Evolutionary conservation across 495 filamentous ascomycete species (phyloP).

Genomic region (Neurospora hispaniola): DNA sequence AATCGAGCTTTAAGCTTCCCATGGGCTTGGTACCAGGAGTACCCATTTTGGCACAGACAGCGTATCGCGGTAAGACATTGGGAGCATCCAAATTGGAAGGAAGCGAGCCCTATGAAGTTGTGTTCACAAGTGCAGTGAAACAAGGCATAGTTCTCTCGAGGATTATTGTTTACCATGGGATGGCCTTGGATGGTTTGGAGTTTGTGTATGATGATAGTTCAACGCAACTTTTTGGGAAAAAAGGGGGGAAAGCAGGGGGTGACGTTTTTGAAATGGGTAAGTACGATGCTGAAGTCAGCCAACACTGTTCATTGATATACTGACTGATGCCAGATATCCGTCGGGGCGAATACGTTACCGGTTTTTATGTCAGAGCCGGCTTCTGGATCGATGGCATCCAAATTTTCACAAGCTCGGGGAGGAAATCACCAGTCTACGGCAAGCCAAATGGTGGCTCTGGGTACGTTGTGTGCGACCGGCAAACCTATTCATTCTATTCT

Average conservation of each 20-base stretch:
- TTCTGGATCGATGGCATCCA: conserved; percentile 86
- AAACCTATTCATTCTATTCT: not conserved
- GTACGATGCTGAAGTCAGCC: conserved; percentile 12
- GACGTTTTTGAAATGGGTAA: conserved; percentile 68
- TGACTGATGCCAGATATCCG: conserved; percentile 52
- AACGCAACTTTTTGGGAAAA: conserved; percentile 81
- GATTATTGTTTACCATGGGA: conserved; percentile 69
- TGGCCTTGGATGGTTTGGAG: conserved; percentile 75
- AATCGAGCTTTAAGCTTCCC: conserved; percentile 56
- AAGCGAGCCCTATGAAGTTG: conserved; percentile 58
- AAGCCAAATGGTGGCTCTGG: conserved; percentile 70
- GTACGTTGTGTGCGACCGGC: conserved; percentile 37
- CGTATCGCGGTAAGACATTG: conserved; percentile 67
- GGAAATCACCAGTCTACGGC: conserved; percentile 77
- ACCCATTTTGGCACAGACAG: conserved; percentile 50
- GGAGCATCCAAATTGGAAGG: conserved; percentile 63
- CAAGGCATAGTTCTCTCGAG: conserved; percentile 64
- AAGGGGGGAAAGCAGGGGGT: conserved; percentile 62
- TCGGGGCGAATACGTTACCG: conserved; percentile 74
- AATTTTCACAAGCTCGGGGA: conserved; percentile 76
- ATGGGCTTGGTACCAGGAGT: conserved; percentile 24
- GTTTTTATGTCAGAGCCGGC: conserved; percentile 76
- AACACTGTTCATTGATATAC: not conserved
- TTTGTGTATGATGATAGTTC: conserved; percentile 87
- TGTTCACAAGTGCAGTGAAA: conserved; percentile 59